Conservation (phyloP, 805 yeast species). For the Schizosaccharomyces cryophilus region DNA sequence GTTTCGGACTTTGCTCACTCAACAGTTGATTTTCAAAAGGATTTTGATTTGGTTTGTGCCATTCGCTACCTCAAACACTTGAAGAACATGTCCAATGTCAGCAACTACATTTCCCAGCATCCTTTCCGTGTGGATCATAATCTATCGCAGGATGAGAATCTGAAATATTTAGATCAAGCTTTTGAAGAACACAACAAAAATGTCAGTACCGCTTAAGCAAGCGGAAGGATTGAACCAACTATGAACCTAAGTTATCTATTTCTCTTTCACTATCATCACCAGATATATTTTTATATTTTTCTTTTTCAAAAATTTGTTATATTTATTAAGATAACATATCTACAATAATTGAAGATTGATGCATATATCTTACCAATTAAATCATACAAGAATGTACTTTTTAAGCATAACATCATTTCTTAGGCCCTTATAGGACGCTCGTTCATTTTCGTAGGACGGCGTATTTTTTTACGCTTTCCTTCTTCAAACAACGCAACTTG, state of each 20-base stretch:
- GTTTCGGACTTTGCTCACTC: background rate
- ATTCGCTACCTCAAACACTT: background rate
- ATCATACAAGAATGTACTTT: background rate
- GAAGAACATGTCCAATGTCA: background rate
- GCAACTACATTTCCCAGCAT: background rate
- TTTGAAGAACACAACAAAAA: background rate
- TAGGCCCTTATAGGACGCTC: background rate
- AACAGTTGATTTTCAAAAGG: background rate
- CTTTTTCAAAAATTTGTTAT: too few relatives aligned
- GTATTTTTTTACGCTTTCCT: slow-evolving; percentile 4
- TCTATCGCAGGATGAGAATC: background rate
- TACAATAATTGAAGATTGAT: too few relatives aligned
- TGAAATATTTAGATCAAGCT: background rate
- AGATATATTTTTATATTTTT: too few relatives aligned
- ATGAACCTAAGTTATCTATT: too few relatives aligned
- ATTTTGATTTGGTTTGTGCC: background rate
- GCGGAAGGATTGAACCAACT: too few relatives aligned
- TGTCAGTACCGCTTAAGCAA: background rate
- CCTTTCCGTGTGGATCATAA: background rate
- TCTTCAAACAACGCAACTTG: slow-evolving; percentile 8
- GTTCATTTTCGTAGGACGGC: background rate
- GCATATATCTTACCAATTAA: background rate
- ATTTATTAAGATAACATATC: too few relatives aligned
- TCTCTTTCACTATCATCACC: too few relatives aligned
- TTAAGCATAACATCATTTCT: background rate